Conservation (phyloP, 2,329 filamentous ascomycete genomes). For the Ceratocystis alfenasii region DNA sequence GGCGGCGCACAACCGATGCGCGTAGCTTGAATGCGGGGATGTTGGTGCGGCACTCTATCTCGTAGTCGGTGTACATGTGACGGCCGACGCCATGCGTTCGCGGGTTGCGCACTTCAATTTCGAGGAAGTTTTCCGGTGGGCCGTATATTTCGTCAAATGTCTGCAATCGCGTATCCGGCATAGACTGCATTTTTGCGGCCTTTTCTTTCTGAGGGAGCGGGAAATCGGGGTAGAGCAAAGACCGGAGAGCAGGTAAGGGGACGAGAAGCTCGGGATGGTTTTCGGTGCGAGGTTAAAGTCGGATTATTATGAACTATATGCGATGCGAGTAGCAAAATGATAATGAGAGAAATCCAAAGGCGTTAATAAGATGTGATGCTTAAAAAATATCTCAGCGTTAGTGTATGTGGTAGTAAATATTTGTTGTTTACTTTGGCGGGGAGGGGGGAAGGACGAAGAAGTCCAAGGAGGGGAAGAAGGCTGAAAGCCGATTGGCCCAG, state of each 20-base stretch:
- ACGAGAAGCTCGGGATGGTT: no score
- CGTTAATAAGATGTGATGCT: not conserved
- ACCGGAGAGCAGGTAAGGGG: not conserved
- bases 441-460: not conserved
- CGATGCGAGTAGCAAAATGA: not conserved
- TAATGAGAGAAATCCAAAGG: not conserved
- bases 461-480: constrained; percentile 1
- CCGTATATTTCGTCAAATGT: constrained; percentile 99
- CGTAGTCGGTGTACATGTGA: constrained; percentile 97
- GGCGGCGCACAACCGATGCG: constrained; percentile 72
- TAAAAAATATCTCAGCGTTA: not conserved
- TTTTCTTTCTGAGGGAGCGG: no score
- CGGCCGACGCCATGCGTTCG: constrained; percentile 90
- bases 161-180: constrained; percentile 70
- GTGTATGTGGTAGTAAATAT: not conserved
- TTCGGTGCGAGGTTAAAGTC: no score
- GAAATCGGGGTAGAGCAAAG: constrained; percentile 20
- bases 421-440: constrained; percentile 1
- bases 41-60: constrained; percentile 95
- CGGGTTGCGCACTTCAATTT: constrained; percentile 93
- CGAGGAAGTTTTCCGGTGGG: constrained; percentile 94
- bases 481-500: constrained; percentile 7
- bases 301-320: not conserved
- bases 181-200: constrained; percentile 47
- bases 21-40: constrained; percentile 98